Evolutionary conservation across 768 basidiomycete genomes (phyloP), one percentile per base, ranked within the genome.

Genomic region (Fistulinella prunicolor): DNA sequence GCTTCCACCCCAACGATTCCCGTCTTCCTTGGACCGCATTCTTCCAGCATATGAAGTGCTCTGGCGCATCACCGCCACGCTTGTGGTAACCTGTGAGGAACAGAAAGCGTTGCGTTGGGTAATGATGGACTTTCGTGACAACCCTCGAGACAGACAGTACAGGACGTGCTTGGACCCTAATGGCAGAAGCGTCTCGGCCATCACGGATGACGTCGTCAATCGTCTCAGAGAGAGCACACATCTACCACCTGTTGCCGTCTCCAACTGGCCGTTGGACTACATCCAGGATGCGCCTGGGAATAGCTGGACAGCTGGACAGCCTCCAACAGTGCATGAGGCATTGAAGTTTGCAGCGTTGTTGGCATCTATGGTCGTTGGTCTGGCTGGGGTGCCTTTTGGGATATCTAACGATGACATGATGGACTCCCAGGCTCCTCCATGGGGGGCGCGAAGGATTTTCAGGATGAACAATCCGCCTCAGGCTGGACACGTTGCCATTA

Each of bases 11-110:
- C 54, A 61, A 1, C 48, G 23, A 4, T 48, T 57, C 41, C 38
- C 30, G 16, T 20, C 30, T 37, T 75, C 78, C 0, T 61, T 83
- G 14, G 71, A 82, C 38, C 72, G 72, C 47, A 69, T 85, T 46
- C 72, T 84, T 37, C 82, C 82, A 0, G 65, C 77, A 1, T 85
- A 79, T 70, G 83, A 85, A 57, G 79, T 77, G 0, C 62, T 83
- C 38, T 84, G 83, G 83, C 73, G 81, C 12, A 73, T 83, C 19
- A 67, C 81, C 43, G 81, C 82, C 1, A 58, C 77, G 0, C 73
- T 76, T 1, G 63, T 73, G 42, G 62, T 70, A 20, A 42, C 12
- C 13, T 57, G 66, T 37, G 62, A 67, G n/a, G 49, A 67, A 4
- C 55, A 69, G 0, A 42, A n/a, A 6, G 50, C 56, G 9, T 40